Base-by-base conservation (phyloP, 345 rosid genomes). In the rapeseed (Brassica napus) region DNA sequence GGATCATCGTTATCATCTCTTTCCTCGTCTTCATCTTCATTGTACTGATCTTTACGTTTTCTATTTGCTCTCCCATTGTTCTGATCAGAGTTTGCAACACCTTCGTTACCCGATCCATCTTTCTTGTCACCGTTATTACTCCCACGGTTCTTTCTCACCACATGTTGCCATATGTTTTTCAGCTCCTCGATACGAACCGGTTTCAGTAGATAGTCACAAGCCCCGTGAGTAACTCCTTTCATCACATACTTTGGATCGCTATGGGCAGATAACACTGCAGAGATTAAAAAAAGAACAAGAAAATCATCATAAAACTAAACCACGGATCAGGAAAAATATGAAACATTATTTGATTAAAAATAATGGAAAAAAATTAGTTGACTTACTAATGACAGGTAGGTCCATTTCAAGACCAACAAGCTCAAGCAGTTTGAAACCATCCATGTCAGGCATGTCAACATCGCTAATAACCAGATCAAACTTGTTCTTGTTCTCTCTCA, bases 401-500 rank as follows among this genome's bases (percentile, higher is more conserved):
- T 95, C 99, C 99, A 95, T 95, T 85, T 95, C 99, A 30, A 95
- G 92, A 75, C 99, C 99, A 69, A 93, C 98, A 32, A 82, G 93
- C 82, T 95, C 99, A 4, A 95, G 92, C 31, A 95, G 97, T 62
- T 90, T 95, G 73, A 95, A 95, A 18, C 99, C 99, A 69, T 95
- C 98, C 98, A 92, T 95, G 85, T 95, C 99, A 49, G 99, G 99
- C 99, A 95, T 95, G 88, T 93, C 91, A 60, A 95, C 98, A 80
- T 92, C 99, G 59, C 98, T 95, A 66, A 95, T 91, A 23, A 95
- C 98, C 24, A 93, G 94, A 87, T 91, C 99, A 83, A 84, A 95
- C 57, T 89, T 91, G 80, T 90, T 94, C 83, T 90, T 92, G 86
- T 86, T 87, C 77, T 89, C 94, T 1, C 97, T 91, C 52, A 91